These are phyloP conservation scores for Brassica cretica DNA, from an alignment of 345 rosid genomes.

Conservation along the genomic window DNA sequence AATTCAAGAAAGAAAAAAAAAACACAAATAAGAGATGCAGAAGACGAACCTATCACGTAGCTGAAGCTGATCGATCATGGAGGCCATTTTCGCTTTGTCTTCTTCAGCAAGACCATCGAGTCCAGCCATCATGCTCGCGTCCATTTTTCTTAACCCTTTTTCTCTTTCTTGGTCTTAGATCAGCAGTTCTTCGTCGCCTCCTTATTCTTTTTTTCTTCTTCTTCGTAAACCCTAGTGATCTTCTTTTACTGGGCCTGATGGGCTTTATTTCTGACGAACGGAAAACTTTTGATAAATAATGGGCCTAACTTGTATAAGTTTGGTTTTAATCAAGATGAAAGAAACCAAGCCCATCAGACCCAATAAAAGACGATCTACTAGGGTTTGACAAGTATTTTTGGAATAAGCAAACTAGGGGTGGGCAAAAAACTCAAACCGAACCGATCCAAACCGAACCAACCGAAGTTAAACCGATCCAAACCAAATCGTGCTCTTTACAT, in stretches of 20 bases:
- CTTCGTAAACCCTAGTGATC: slow-evolving; percentile 34
- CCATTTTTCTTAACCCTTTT: slow-evolving; percentile 42
- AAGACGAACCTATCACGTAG: slow-evolving; percentile 69
- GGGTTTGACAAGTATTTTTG: no score
- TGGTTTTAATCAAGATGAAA: neutral
- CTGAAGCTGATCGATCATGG: slow-evolving; percentile 92
- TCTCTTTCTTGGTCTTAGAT: slow-evolving; percentile 12
- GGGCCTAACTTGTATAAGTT: neutral
- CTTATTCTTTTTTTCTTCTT: neutral
- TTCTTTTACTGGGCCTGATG: slow-evolving; percentile 24
- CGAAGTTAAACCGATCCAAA: no score
- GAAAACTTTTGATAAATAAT: neutral
- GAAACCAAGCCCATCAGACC: slow-evolving; percentile 5
- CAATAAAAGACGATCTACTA: no score
- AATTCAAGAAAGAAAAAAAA: neutral
- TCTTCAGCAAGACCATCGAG: slow-evolving; percentile 78
- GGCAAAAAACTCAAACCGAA: no score
- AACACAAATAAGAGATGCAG: neutral
- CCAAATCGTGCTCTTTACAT: no score
- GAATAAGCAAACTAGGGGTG: no score
- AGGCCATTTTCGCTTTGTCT: slow-evolving; percentile 67
- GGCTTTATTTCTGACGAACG: neutral
- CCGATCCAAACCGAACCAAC: no score
- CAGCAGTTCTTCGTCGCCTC: slow-evolving; percentile 22
- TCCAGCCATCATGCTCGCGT: slow-evolving; percentile 79